These are phyloP conservation scores for Paramecium octaurelia DNA, from an alignment of 73 alveolate genomes.

Conservation along the genomic window DNA sequence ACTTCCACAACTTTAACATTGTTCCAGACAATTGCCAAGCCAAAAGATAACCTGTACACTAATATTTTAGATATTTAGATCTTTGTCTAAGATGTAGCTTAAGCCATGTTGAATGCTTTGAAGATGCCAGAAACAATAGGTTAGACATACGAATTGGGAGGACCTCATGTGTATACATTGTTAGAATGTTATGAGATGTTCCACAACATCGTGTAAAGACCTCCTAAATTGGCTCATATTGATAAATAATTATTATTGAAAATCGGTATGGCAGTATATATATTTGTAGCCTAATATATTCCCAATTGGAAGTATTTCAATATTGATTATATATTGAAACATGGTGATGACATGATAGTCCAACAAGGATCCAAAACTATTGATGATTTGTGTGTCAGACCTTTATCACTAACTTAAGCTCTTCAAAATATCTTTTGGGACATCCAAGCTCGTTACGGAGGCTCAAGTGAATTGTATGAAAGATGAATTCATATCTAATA, in stretches of 20 bases:
- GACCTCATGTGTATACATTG: constrained; percentile 68
- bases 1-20: constrained; percentile 52
- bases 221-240: constrained; percentile 63
- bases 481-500: not conserved
- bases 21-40: constrained; percentile 68
- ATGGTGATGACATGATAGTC: constrained; percentile 58
- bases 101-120: constrained; percentile 60
- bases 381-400: constrained; percentile 65
- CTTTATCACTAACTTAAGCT: constrained; percentile 61
- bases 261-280: not conserved
- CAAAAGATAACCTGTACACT: constrained; percentile 62
- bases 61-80: not conserved
- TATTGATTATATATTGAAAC: constrained; percentile 62
- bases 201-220: constrained; percentile 58
- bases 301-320: constrained; percentile 55
- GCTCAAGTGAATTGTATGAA: constrained; percentile 9
- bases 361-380: constrained; percentile 44
- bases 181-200: constrained; percentile 65
- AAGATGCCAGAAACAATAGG: constrained; percentile 69
- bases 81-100: constrained; percentile 65
- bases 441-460: constrained; percentile 39
- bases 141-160: constrained; percentile 70
- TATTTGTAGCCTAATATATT: constrained; percentile 41
- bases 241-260: constrained; percentile 37
- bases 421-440: constrained; percentile 21